Conservation (phyloP, 768 basidiomycete species). For the Tricholoma terreum region DNA sequence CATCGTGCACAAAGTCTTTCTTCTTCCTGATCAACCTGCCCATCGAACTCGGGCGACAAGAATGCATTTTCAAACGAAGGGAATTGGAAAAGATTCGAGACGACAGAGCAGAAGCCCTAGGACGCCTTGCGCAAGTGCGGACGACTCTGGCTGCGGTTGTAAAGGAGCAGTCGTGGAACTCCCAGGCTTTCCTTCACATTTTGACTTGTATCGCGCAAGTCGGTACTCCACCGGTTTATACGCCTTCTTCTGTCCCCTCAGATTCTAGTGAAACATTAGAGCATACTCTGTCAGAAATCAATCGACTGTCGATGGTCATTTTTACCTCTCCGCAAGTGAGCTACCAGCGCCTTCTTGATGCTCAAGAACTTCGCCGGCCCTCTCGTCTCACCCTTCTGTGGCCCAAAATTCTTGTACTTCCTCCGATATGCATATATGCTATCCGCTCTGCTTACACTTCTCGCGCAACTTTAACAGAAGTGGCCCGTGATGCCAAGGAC, state of each 20-base stretch:
- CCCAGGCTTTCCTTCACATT: slow-evolving; percentile 14
- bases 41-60: slow-evolving; percentile 60
- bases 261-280: slow-evolving; percentile 2
- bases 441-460: slow-evolving; percentile 52
- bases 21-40: slow-evolving; percentile 44
- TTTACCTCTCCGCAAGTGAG: slow-evolving; percentile 27
- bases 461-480: slow-evolving; percentile 51
- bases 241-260: slow-evolving; percentile 4
- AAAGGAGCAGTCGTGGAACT: slow-evolving; percentile 15
- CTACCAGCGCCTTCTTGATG: slow-evolving; percentile 14
- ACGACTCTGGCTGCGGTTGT: slow-evolving; percentile 38
- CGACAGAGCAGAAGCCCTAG: slow-evolving; percentile 64
- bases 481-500: slow-evolving; percentile 57
- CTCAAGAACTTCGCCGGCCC: slow-evolving; percentile 58
- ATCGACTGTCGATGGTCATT: slow-evolving; percentile 26
- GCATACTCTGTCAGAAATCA: slow-evolving; percentile 1
- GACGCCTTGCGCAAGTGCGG: slow-evolving; percentile 56
- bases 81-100: slow-evolving; percentile 64
- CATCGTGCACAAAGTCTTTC: slow-evolving; percentile 17
- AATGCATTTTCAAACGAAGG: slow-evolving; percentile 59
- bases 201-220: slow-evolving; percentile 19
- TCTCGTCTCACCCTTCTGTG: slow-evolving; percentile 67
- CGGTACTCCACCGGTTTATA: slow-evolving; percentile 14
- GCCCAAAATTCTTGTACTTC: slow-evolving; percentile 78
- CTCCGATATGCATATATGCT: slow-evolving; percentile 59